These are phyloP conservation scores for Ogataea hybrid DNA, from an alignment of 1,139 yeast genomes.

Conservation along the genomic window DNA sequence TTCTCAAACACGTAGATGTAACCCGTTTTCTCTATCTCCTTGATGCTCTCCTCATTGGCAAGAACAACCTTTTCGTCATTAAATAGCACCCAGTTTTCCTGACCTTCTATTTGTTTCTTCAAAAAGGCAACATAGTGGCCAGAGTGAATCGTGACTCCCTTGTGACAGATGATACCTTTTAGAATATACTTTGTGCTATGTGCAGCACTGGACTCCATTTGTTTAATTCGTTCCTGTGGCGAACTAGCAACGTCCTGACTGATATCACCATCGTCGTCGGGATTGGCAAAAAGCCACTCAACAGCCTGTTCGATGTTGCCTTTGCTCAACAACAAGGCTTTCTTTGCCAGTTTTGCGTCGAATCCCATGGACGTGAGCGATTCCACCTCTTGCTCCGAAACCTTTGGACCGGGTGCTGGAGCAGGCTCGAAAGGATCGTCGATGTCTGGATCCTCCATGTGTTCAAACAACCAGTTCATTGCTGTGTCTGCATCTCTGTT, in stretches of 20 bases:
- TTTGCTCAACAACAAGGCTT: conserved; percentile 60
- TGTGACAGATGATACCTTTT: conserved; percentile 83
- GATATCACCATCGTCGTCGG: conserved; percentile 60
- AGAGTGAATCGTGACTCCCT: conserved; percentile 90
- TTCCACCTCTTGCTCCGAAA: conserved; percentile 43
- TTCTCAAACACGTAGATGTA: conserved; percentile 54
- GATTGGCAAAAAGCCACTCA: conserved; percentile 84
- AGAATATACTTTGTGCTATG: conserved; percentile 31
- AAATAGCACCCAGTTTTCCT: conserved; percentile 73
- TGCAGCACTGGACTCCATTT: conserved; percentile 17
- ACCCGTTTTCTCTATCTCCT: conserved; percentile 62
- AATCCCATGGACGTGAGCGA: conserved; percentile 79
- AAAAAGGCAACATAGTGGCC: conserved; percentile 94
- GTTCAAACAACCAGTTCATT: conserved; percentile 87
- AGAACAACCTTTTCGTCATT: conserved; percentile 92
- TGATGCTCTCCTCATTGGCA: conserved; percentile 56
- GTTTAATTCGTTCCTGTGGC: conserved; percentile 20
- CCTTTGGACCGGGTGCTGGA: conserved; percentile 13
- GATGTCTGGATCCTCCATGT: conserved; percentile 80
- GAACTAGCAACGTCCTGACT: conserved; percentile 23
- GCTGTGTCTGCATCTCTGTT: conserved; percentile 72
- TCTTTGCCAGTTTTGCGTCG: conserved; percentile 53
- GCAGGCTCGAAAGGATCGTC: conserved; percentile 56
- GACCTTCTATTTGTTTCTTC: conserved; percentile 42
- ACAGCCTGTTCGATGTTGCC: conserved; percentile 74